A percentile compares a stretch with the other conserved stretches of the same genome.
These are phyloP conservation scores for Helicocarpus griseus DNA, from an alignment of 2,329 filamentous ascomycete genomes.

Conservation along the genomic window DNA sequence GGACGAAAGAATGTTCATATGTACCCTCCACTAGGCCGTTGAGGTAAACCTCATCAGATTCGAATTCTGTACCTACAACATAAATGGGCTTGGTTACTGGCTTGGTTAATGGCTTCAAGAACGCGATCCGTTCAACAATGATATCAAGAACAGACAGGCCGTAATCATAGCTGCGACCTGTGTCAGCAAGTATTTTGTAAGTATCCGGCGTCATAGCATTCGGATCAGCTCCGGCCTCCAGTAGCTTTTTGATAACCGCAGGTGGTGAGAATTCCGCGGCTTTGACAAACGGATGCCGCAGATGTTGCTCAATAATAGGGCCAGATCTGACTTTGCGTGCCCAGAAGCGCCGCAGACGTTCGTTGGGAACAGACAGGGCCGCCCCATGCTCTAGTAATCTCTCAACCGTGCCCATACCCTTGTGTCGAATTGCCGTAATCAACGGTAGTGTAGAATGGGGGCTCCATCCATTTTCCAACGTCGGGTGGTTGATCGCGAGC, in stretches of 20 bases:
- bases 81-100: conserved; percentile 14
- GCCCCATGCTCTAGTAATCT: conserved; percentile 56
- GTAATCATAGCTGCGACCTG: conserved; percentile 28
- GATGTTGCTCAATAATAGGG: conserved; percentile 38
- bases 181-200: conserved; percentile 14
- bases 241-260: conserved; percentile 47
- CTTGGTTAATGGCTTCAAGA: conserved; percentile 38
- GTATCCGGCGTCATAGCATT: conserved; percentile 45
- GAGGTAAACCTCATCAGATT: conserved; percentile 41
- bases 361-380: conserved; percentile 47
- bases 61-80: background rate
- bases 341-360: conserved; percentile 8
- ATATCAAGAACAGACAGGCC: conserved; percentile 47
- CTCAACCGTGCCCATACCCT: conserved; percentile 43
- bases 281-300: conserved; percentile 57
- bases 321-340: conserved; percentile 37
- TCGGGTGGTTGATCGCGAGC: conserved; percentile 55
- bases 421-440: conserved; percentile 14
- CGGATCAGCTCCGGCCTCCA: conserved; percentile 56
- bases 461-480: conserved; percentile 45
- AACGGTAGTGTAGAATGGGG: conserved; percentile 39
- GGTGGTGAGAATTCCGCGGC: conserved; percentile 46
- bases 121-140: conserved; percentile 42
- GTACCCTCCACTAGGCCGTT: conserved; percentile 39
- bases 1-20: conserved; percentile 48